phyloP scores from a whole-genome alignment of 2,329 filamentous ascomycete genomes.

The Exophiala sp. region DNA sequence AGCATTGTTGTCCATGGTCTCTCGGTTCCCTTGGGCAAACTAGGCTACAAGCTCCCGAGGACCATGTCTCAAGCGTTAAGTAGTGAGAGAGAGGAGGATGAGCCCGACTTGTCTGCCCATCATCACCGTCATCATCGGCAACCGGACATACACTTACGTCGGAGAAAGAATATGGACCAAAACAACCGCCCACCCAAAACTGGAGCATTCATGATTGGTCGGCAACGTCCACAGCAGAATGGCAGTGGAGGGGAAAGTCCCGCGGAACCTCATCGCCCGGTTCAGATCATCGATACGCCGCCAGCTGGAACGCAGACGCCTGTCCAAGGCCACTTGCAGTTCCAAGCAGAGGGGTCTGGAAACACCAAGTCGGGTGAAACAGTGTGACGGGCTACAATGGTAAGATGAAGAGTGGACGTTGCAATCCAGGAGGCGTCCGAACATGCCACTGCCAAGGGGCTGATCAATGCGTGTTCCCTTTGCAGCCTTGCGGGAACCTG shows the following conservation, averaged over 20 bases:
- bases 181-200: constrained; percentile 9
- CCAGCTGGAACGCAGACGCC: constrained; percentile 7
- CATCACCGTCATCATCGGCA: background rate
- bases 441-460: no score
- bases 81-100: constrained; percentile 30
- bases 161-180: constrained; percentile 5
- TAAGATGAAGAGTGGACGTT: no score
- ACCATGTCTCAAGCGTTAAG: constrained; percentile 44
- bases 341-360: background rate
- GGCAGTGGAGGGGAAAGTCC: constrained; percentile 5
- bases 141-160: constrained; percentile 9
- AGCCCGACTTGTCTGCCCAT: constrained; percentile 5
- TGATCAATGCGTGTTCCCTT: no score
- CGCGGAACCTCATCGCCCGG: constrained; percentile 12
- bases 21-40: constrained; percentile 62
- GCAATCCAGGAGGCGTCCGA: no score
- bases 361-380: no score
- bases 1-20: constrained; percentile 70
- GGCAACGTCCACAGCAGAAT: background rate
- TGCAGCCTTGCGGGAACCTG: no score
- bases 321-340: background rate
- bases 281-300: constrained; percentile 16
- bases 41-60: constrained; percentile 43
- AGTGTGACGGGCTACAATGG: no score
- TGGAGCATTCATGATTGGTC: constrained; percentile 11